Percentiles rank a stretch among this genome's conserved stretches.
phyloP scores from a whole-genome alignment of 306 rosid genomes.

The Prunus padus region DNA sequence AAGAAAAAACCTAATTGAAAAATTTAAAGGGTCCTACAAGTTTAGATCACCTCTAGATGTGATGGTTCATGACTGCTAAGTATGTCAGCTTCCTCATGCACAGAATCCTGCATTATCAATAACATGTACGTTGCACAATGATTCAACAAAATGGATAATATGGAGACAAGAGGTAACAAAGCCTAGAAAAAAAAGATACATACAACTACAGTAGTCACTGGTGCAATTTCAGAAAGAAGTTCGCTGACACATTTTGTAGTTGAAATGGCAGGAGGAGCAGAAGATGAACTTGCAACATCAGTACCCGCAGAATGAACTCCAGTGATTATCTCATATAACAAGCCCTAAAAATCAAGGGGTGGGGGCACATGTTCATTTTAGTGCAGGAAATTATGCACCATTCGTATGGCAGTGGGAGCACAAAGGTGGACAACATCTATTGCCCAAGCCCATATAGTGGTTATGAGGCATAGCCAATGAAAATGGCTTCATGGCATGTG shows the following conservation, averaged over 20 bases:
- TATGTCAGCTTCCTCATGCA: slow-evolving; percentile 37
- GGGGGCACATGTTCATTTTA: slow-evolving; percentile 13
- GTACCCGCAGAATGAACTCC: slow-evolving; percentile 54
- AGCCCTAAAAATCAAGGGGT: slow-evolving; percentile 44
- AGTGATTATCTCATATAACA: slow-evolving; percentile 65
- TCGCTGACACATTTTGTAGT: slow-evolving; percentile 47
- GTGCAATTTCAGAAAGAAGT: slow-evolving; percentile 55
- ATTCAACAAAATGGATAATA: slow-evolving; percentile 16
- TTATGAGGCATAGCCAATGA: not conserved
- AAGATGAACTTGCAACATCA: slow-evolving; percentile 81
- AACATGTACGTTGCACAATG: slow-evolving; percentile 12
- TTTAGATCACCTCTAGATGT: slow-evolving; percentile 55
- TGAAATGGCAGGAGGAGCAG: slow-evolving; percentile 54
- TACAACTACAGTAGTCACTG: slow-evolving; percentile 42
- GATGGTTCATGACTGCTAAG: slow-evolving; percentile 43
- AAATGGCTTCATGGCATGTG: not conserved
- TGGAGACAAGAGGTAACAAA: slow-evolving; percentile 1
- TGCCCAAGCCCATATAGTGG: not conserved
- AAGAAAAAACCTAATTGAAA: not conserved
- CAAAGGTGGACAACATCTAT: not conserved
- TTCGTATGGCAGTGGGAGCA: not conserved
- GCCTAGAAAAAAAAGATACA: slow-evolving; percentile 21
- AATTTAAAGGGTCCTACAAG: slow-evolving; percentile 29
- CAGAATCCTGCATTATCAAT: slow-evolving; percentile 50
- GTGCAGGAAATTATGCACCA: not conserved